Evolutionary conservation across 2,329 filamentous ascomycete species (phyloP), one percentile per base, ranked within the genome.

Genomic region (Torrubiella hemipterigena): DNA sequence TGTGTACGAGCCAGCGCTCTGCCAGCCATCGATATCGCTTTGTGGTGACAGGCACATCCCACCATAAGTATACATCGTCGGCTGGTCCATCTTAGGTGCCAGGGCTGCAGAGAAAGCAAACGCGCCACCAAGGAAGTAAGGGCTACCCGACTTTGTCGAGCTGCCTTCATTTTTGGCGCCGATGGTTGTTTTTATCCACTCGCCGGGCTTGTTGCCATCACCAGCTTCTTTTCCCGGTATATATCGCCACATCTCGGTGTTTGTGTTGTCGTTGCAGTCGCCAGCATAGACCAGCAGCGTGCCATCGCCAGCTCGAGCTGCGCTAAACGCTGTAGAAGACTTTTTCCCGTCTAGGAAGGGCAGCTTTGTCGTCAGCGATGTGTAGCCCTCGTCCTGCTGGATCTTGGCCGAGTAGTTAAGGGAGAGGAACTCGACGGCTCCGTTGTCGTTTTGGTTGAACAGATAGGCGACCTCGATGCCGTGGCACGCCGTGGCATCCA

Each of bases 21-120:
- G 72, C 78, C 84, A 86, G 13, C 57, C 53, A 2, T 53, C 46
- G 2, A 48, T 43, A 18, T 63, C 47, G 13, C 59, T 53, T n/a
- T 52, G 49, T 7, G 51, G 49, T 3, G 42, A 42, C 3, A 80
- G 78, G 46, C 89, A 96, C 85, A 95, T 93, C 42, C 89, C 89
- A 21, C 86, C 89, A 54, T 93, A 95, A 6, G 78, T 60, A 49
- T 86, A 93, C 14, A 81, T 56, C 9, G 63, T 63, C 0, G 73
- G 68, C 26, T 64, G 56, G 8, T 68, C 66, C 36, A 67, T 58
- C 17, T 57, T 50, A 0, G 67, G 72, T 22, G 63, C 64, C 28
- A 73, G 58, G 21, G 63, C 69, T 19, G 65, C 66, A 14, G 83
- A 78, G 50, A 86, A 93, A 16, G 76, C 65, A 31, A 91, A 63